phyloP scores from a whole-genome alignment of 2,329 filamentous ascomycete species.

The Metarhizium anisopliae region DNA sequence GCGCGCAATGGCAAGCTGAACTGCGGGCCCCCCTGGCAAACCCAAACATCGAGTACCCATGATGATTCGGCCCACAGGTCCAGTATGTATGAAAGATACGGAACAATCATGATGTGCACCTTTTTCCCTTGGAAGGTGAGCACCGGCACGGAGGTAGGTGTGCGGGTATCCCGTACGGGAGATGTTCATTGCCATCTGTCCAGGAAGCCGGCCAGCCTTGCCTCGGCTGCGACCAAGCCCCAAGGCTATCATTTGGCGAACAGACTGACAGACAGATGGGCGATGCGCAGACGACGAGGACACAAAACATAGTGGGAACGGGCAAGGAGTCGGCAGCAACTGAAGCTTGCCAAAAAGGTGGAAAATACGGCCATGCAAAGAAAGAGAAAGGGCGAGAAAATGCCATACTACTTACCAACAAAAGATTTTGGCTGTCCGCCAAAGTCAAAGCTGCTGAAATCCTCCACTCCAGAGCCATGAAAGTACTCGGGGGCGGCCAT shows the following conservation, averaged over 20 bases:
- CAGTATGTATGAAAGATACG: background rate
- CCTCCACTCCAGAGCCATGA: constrained; percentile 39
- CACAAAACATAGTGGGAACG: too few relatives aligned
- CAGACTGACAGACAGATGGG: too few relatives aligned
- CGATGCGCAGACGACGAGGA: too few relatives aligned
- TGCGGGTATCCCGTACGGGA: too few relatives aligned
- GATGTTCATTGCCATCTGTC: too few relatives aligned
- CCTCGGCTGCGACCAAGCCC: too few relatives aligned
- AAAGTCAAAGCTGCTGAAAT: constrained; percentile 40
- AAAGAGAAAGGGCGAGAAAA: background rate
- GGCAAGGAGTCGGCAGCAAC: too few relatives aligned
- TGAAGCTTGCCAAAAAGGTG: too few relatives aligned
- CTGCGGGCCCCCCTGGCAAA: constrained; percentile 1
- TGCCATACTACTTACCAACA: constrained; percentile 42
- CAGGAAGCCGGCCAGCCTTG: too few relatives aligned
- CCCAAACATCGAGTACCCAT: background rate
- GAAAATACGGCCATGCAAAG: too few relatives aligned
- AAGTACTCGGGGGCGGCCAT: constrained; percentile 46
- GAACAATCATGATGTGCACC: background rate
- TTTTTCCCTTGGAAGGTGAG: background rate
- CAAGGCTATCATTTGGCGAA: too few relatives aligned
- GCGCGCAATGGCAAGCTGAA: constrained; percentile 9
- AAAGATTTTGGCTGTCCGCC: constrained; percentile 37
- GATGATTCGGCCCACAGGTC: background rate
- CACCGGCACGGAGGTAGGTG: background rate